Evolutionary conservation across 208 protist genomes (phyloP), one percentile per base, ranked within the genome.

Genomic region (Crithidia brevicula): DNA sequence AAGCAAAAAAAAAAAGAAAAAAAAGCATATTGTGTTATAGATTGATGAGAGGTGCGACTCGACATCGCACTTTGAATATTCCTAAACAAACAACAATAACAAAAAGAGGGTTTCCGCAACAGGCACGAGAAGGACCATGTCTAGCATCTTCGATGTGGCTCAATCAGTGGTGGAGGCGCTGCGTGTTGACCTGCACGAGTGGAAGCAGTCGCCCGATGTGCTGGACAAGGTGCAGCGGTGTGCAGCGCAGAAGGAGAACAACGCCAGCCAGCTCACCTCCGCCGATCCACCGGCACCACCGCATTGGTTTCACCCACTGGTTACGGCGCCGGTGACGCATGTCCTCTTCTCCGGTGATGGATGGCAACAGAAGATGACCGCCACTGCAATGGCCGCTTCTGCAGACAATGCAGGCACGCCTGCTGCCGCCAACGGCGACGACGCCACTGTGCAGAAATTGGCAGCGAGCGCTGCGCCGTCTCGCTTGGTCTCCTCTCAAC

Each of bases 251-350:
- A 65, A 40, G 11, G 27, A 52, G 42, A 23, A 18, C 22, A 10
- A n/a, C n/a, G 42, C 51, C 15, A 23, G n/a, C 0, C 23, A 31
- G 42, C 38, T n/a, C 6, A 31, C 10, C 8, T 43, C 28, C 28
- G 1, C 31, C 3, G 10, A 9, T 46, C 31, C 27, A 7, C 58
- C 46, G 22, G 31, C 58, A 5, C 72, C 72, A 16, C 16, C 66
- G 20, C 69, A 58, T 23, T 18, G 18, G 13, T 82, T 82, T 33
- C 27, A 23, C 1, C 71, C 71, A 3, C 46, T 82, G 25, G 25
- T 65, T 51, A 82, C 76, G 20, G 70, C 69, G 11, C 76, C 76
- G 2, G 22, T 47, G 11, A 68, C 60, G 13, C 18, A 10, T 8
- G 40, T 77, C 1, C 23, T 28, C 45, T 72, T 73, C n/a, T 73